Evolutionary conservation across 345 rosid species (phyloP), one percentile per base, ranked within the genome.

Genomic region (Eucalyptus cloeziana): DNA sequence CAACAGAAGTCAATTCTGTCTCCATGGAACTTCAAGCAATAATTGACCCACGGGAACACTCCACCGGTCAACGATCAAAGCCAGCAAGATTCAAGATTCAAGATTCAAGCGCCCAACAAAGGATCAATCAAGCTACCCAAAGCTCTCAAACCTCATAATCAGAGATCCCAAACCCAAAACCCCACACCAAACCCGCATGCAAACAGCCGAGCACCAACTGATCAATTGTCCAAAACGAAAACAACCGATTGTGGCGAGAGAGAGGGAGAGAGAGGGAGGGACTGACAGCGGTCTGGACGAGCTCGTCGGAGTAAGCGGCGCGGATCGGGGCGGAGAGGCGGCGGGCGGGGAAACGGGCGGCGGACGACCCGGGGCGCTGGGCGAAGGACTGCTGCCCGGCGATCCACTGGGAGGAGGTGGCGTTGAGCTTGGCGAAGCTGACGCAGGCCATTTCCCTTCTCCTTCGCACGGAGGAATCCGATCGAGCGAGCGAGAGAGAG

Each of bases 221-320:
- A 89, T 30, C 47, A 62, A 58, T 58, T 15, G 31, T 7, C 45
- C 60, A 47, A 45, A 47, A 43, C 87, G 2, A 27, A 81, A 33
- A 21, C 54, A 44, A 24, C 30, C 60, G 47, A 60, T 85, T 15
- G 21, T 11, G 45, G 33, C 86, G 33, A 58, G 64, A 87, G 60
- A 22, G 27, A 7, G 56, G 15, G 56, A 22, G 67, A 56, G 33
- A 33, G 86, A 83, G 33, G 49, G 86, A 89, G 50, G 79, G 86
- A 94, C 97, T 94, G 88, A 97, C 99, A 85, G 99, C 98, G 89
- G 99, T 98, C 89, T 95, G 87, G 88, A 98, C 93, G 93, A 98
- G 99, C 92, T 98, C 99, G 85, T 97, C 98, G 88, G 96, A 89
- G 94, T 94, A 97, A 89, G 97, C 86, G 44, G 90, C 86, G 89